Evolutionary conservation across 148 eudicot species (phyloP).

Genomic region (Limonium bicolor): DNA sequence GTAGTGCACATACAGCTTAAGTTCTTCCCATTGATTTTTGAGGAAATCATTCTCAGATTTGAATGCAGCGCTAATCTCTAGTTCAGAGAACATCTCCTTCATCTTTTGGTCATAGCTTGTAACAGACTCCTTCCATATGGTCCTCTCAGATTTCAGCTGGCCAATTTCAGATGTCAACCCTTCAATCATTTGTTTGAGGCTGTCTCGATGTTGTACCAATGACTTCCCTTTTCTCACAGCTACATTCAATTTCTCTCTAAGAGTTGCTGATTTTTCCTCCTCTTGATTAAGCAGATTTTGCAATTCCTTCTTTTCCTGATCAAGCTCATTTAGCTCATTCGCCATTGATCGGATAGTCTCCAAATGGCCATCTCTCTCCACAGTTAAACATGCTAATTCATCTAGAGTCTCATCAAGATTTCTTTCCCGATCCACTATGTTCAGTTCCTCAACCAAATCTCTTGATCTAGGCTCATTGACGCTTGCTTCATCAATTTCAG

Average conservation of each 20-base stretch:
- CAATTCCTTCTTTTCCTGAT: conserved; percentile 30
- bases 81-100: conserved; percentile 25
- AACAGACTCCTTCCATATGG: conserved; percentile 27
- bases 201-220: conserved; percentile 80
- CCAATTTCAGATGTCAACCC: conserved; percentile 44
- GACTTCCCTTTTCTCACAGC: conserved; percentile 97
- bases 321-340: conserved; percentile 31
- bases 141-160: conserved; percentile 43
- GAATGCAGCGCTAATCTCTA: conserved; percentile 26
- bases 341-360: conserved; percentile 37
- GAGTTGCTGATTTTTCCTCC: conserved; percentile 77
- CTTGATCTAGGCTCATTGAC: conserved; percentile 11
- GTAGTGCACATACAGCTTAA: conserved; percentile 30
- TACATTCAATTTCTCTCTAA: conserved; percentile 82
- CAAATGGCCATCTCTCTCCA: conserved; percentile 37
- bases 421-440: conserved; percentile 18
- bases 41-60: conserved; percentile 45
- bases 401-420: conserved; percentile 43
- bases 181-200: conserved; percentile 63
- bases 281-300: conserved; percentile 61
- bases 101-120: conserved; percentile 39
- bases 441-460: conserved; percentile 26
- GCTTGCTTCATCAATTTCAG: conserved; percentile 12
- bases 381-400: conserved; percentile 37
- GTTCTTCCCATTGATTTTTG: conserved; percentile 40